phyloP scores from a whole-genome alignment of 1,139 yeast genomes.

The Yamadazyma buinensis region DNA sequence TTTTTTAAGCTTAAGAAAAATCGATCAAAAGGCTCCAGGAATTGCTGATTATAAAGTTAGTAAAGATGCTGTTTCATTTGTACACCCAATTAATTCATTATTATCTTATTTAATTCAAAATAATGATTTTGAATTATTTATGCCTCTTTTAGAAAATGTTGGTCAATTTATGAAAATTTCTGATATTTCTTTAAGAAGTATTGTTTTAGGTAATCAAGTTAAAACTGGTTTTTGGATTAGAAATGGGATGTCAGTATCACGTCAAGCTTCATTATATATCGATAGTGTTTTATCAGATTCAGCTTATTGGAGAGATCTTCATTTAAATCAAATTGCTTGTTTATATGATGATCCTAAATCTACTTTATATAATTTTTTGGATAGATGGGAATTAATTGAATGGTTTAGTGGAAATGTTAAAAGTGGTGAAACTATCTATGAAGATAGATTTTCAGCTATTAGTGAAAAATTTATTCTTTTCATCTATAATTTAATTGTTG shows the following conservation, averaged over 20 bases:
- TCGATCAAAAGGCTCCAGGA: constrained; percentile 30
- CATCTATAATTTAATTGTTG: constrained; percentile 53
- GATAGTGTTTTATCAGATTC: constrained; percentile 33
- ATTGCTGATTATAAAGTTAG: constrained; percentile 44
- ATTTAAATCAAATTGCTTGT: constrained; percentile 53
- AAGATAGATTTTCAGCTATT: constrained; percentile 51
- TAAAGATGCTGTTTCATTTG: constrained; percentile 47
- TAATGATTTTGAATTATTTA: constrained; percentile 22
- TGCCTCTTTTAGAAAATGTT: constrained; percentile 14
- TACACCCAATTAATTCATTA: constrained; percentile 58
- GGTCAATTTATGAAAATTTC: constrained; percentile 41
- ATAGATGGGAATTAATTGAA: constrained; percentile 56
- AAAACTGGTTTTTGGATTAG: constrained; percentile 86
- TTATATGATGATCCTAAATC: constrained; percentile 41
- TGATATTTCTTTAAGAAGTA: constrained; percentile 55
- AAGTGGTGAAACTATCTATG: constrained; percentile 46
- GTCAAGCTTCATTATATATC: constrained; percentile 40
- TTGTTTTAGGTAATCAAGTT: constrained; percentile 72
- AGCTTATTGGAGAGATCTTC: constrained; percentile 47
- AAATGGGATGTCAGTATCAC: constrained; percentile 58
- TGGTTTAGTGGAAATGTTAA: constrained; percentile 47
- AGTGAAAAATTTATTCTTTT: constrained; percentile 53
- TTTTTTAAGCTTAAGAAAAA: constrained; percentile 16
- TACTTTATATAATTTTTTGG: constrained; percentile 45
- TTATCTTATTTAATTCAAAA: constrained; percentile 39